Base-by-base conservation (phyloP, 768 basidiomycete species). In the Suillus luteus region DNA sequence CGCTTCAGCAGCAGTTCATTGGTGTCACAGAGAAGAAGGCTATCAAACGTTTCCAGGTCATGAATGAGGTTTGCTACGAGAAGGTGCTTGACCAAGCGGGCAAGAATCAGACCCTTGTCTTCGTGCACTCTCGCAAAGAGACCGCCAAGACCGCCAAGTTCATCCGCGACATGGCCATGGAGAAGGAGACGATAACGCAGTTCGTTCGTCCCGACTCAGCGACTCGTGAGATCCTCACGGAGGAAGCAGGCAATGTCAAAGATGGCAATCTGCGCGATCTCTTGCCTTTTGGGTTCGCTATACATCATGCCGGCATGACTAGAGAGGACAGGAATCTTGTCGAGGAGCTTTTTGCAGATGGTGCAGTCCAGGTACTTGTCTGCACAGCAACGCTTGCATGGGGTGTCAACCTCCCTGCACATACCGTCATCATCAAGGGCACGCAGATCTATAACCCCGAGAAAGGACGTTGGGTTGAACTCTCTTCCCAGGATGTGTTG, bases 1-100 rank as follows among this genome's bases (percentile, higher is more conserved):
- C 90, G 3, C 88, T 99, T 22, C 93, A 96, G 71, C 96, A 98
- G 70, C 93, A 97, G 71, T 98, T 99, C 77, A 88, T 99, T 64
- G 97, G 97, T 48, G 88, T 99, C 63, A 98, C 96, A 1, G 97
- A 99, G 82, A 99, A 98, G 84, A 99, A 97, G 76, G 97, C 97
- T 0, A 98, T 99, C 83, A 98, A 96, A 76, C 88, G 97, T 7
- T 95, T 96, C 72, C 96, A 98, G 74, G 88, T 98, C 66, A 96
- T 93, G 85, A 99, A 99, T 76, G 96, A 99, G 73, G 95, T 99
- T 24, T 96, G 96, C 77, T 99, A 99, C 80, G 96, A 99, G 76
- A 99, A 99, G 79, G 91, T 98, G 3, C 85, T 99, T 27, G 95
- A 98, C 67, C 94, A 99, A 70, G 86, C 87, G 8, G 85, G 86